Base-by-base conservation (phyloP, 2,329 filamentous ascomycete genomes). In the Zymoseptoria tritici region DNA sequence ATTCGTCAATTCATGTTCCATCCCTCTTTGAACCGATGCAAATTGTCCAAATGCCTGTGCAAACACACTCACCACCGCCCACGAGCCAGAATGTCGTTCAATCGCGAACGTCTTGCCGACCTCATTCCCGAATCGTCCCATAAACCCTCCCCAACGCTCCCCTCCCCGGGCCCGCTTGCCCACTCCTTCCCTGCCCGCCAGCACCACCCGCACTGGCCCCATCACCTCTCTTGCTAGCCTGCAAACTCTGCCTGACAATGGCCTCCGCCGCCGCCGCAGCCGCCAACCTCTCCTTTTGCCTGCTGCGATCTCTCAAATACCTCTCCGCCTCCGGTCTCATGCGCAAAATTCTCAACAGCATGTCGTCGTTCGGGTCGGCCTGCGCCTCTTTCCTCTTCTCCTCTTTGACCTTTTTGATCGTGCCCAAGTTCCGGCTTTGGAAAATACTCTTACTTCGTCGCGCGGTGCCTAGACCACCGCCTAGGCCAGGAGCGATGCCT, bases 381-480 rank as follows among this genome's bases (percentile, higher is more conserved):
- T 99, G 94, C 1, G 91, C 91, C 73, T 97, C 93, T 68, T 92
- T 91, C 64, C 94, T 83, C 78, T 96, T 97, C 76, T 96, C 93
- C 73, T 96, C 91, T 76, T 97, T 97, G 49, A 90, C 91, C 72
- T 93, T 90, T 68, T 86, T 88, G 91, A 99, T 97, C 7, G 94
- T 97, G 52, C 94, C 94, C 57, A 99, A 77, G 73, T 97, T 99
- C 59, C 93, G 86, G 68, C 85, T 91, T 76, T 96, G 87, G 89
- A 99, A 91, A 75, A 99, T 95, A 65, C 75, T 78, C 70, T 80
- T 81, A 63, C 75, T 76, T 24, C 77, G 73, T 13, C 77, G 66
- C 1, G 75, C 76, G 46, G 66, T 68, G 4, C 77, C 76, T 76
- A 90, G 83, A 62, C 86, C 87, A n/a, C 87, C 71, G 6, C 72